Percentiles rank a stretch among this genome's conserved stretches.
These are phyloP conservation scores for Crithidia acanthocephali DNA, from an alignment of 208 protist species.

Conservation along the genomic window DNA sequence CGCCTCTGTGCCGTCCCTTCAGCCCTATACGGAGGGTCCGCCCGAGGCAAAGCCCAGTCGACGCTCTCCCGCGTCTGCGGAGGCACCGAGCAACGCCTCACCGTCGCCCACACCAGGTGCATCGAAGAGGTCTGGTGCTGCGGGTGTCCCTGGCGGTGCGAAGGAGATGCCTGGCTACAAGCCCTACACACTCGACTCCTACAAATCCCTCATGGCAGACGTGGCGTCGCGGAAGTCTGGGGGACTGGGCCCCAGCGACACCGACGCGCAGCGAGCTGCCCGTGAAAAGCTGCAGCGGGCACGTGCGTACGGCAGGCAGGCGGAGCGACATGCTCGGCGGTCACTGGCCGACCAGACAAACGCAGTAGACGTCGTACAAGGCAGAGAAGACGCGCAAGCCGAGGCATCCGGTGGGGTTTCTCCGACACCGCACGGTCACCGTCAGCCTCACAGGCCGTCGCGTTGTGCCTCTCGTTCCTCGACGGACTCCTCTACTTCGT, in stretches of 20 bases:
- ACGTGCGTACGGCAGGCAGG: conserved; percentile 58
- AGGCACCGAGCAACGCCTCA: not conserved
- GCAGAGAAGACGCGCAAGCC: not conserved
- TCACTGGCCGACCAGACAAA: conserved; percentile 4
- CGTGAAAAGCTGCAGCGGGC: conserved; percentile 51
- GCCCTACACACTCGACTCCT: conserved; percentile 71
- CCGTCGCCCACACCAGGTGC: not conserved
- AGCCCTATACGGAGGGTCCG: not conserved
- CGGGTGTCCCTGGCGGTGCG: too few relatives aligned
- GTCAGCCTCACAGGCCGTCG: too few relatives aligned
- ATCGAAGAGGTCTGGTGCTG: too few relatives aligned
- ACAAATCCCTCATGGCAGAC: conserved; percentile 67
- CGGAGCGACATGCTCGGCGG: conserved; percentile 36
- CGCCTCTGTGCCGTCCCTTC: not conserved
- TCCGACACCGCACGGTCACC: too few relatives aligned
- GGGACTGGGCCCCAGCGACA: conserved; percentile 79
- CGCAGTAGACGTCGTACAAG: not conserved
- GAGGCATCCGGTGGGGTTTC: not conserved
- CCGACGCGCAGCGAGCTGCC: conserved; percentile 74
- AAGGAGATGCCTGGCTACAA: conserved; percentile 41
- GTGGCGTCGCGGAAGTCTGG: conserved; percentile 44
- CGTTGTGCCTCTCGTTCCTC: too few relatives aligned
- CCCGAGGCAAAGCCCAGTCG: not conserved
- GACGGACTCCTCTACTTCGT: too few relatives aligned
- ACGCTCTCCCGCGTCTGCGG: conserved; percentile 1